These are phyloP conservation scores for Aspergillus phoenicis DNA, from an alignment of 2,329 filamentous ascomycete species.

Conservation along the genomic window DNA sequence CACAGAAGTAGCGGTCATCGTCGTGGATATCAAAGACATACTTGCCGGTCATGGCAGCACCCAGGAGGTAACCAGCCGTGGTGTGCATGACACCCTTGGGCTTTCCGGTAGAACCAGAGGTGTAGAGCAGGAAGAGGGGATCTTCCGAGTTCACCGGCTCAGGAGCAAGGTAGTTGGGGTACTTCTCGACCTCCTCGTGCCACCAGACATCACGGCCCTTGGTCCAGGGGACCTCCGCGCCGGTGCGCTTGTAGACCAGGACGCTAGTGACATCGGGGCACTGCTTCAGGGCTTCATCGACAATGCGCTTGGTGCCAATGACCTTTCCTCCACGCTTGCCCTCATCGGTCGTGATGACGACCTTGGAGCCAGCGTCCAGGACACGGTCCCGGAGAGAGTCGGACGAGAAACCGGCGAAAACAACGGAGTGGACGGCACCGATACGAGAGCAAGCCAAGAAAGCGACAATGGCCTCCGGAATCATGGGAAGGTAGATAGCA, in stretches of 20 bases:
- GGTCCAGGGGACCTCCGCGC: slow-evolving; percentile 89
- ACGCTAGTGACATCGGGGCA: slow-evolving; percentile 85
- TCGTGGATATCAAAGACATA: slow-evolving; percentile 99
- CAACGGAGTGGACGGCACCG: slow-evolving; percentile 93
- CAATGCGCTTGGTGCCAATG: slow-evolving; percentile 98
- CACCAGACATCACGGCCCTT: slow-evolving; percentile 91
- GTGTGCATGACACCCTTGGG: slow-evolving; percentile 99
- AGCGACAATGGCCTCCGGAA: slow-evolving; percentile 89
- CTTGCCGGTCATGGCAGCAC: slow-evolving; percentile 90
- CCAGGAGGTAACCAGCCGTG: slow-evolving; percentile 91
- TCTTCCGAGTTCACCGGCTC: slow-evolving; percentile 92
- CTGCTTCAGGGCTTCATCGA: slow-evolving; percentile 95
- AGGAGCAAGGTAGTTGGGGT: slow-evolving; percentile 86
- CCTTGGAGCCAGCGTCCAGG: slow-evolving; percentile 83
- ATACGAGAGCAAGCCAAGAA: slow-evolving; percentile 91
- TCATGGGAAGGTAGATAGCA: slow-evolving; percentile 97
- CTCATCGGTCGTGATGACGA: slow-evolving; percentile 96
- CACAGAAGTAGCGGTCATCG: slow-evolving; percentile 92
- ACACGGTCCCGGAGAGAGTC: slow-evolving; percentile 96
- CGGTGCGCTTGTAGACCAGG: slow-evolving; percentile 93
- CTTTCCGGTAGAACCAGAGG: slow-evolving; percentile 95
- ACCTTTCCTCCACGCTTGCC: slow-evolving; percentile 96
- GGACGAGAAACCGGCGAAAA: slow-evolving; percentile 96
- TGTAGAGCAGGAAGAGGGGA: slow-evolving; percentile 96
- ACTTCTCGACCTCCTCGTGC: slow-evolving; percentile 98